Percentiles rank a stretch among this genome's conserved stretches.
Conservation (phyloP, 257 asterid genomes). For the Striga asiatica region DNA sequence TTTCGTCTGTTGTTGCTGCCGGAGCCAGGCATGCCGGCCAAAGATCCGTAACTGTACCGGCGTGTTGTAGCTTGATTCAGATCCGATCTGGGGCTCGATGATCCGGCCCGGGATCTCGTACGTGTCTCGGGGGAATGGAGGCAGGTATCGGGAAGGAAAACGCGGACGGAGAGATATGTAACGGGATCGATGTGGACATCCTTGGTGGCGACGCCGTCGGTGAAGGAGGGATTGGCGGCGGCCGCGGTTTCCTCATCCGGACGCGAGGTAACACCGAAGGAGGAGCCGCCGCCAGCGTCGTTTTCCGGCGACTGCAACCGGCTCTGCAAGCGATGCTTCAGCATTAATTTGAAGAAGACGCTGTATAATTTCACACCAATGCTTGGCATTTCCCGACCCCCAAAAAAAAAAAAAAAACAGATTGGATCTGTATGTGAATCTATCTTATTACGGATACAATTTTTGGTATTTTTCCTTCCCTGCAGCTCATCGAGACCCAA, state of each 20-base stretch:
- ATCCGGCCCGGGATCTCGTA: constrained; percentile 18
- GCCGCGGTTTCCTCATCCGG: constrained; percentile 66
- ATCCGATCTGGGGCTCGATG: constrained; percentile 26
- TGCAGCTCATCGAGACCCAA: too few relatives aligned
- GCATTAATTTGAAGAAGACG: constrained; percentile 78
- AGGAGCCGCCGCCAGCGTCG: constrained; percentile 22
- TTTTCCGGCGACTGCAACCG: constrained; percentile 41
- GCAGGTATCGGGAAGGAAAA: constrained; percentile 80
- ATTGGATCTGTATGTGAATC: too few relatives aligned
- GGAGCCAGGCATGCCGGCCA: constrained; percentile 11
- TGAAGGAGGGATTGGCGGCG: constrained; percentile 66
- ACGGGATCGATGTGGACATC: constrained; percentile 79
- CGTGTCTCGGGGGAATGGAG: constrained; percentile 30
- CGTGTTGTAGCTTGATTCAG: constrained; percentile 21
- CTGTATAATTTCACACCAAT: constrained; percentile 85
- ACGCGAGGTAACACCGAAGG: constrained; percentile 84
- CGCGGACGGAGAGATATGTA: constrained; percentile 64
- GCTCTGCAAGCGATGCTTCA: constrained; percentile 80
- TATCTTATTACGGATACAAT: too few relatives aligned
- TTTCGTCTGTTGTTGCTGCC: constrained; percentile 31
- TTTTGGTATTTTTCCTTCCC: too few relatives aligned
- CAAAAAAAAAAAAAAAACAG: neutral
- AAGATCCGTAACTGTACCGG: constrained; percentile 37
- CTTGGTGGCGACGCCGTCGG: constrained; percentile 93
- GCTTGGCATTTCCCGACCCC: constrained; percentile 70